phyloP scores from a whole-genome alignment of 768 basidiomycete genomes.

The Naganishia onofrii region DNA sequence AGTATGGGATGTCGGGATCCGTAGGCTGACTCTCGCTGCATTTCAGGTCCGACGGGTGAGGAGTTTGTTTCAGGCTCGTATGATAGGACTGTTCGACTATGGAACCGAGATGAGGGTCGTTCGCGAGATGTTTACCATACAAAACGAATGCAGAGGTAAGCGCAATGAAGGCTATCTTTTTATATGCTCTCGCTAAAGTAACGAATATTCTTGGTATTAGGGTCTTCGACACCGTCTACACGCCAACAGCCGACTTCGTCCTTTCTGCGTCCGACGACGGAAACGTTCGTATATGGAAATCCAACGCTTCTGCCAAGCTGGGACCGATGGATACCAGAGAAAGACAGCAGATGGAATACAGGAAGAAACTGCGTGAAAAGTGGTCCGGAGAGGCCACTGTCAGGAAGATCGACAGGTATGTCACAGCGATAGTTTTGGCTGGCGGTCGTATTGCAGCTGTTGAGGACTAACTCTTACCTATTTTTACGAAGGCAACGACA shows the following conservation, averaged over 20 bases:
- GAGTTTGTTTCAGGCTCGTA: conserved; percentile 96
- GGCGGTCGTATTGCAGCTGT: background rate
- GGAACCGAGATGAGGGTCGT: conserved; percentile 80
- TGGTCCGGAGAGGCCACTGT: conserved; percentile 85
- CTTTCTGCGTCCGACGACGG: conserved; percentile 90
- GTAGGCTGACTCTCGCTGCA: background rate
- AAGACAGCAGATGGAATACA: conserved; percentile 85
- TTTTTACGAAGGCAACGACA: conserved; percentile 63
- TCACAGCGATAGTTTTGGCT: conserved; percentile 27
- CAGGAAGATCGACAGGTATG: conserved; percentile 73
- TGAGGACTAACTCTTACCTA: no score
- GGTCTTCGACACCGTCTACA: conserved; percentile 86
- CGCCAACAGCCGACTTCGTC: conserved; percentile 85
- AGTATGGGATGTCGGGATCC: background rate
- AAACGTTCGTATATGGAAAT: conserved; percentile 89
- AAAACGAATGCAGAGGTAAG: conserved; percentile 87
- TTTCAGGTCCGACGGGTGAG: conserved; percentile 70
- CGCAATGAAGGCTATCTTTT: background rate
- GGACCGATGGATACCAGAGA: conserved; percentile 88
- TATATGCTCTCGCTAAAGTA: background rate
- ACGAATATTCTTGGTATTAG: background rate
- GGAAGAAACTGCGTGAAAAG: conserved; percentile 77
- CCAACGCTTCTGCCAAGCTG: conserved; percentile 84
- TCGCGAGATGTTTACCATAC: conserved; percentile 91
- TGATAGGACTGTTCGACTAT: conserved; percentile 90